Evolutionary conservation across 1,139 yeast species (phyloP), one percentile per base, ranked within the genome.

Genomic region (Blastobotrys persicus): DNA sequence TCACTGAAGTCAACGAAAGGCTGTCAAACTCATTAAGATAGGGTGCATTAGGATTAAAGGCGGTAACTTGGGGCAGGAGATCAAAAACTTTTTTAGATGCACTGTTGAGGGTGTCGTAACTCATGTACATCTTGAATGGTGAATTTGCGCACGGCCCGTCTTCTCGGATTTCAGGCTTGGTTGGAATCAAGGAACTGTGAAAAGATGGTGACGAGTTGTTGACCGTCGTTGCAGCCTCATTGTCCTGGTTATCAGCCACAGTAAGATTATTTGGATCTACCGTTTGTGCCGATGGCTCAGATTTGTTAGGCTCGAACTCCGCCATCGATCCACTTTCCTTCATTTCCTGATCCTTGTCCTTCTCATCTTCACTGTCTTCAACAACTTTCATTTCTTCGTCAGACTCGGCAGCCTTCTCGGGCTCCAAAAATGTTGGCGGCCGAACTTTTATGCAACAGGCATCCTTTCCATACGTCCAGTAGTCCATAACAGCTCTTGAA

Each of bases 401-500:
- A 11, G 34, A 46, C 19, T 42, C 42, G 5, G 42, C 28, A 13
- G 31, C 49, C 13, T 41, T 37, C 3, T 45, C 52, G 12, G 52
- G 54, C 9, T 23, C 28, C 34, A 75, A 50, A 49, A 62, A 63
- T 13, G 76, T 68, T 2, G 73, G 70, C 2, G 72, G 69, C 50
- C 66, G 71, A 44, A 74, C 63, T 55, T 74, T 79, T 11, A 86
- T 72, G 59, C 95, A 86, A 54, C 83, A 78, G 2, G 73, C 76
- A 18, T 62, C 69, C 59, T 81, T 81, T 1, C 96, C 97, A 57
- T 77, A 78, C 1, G 62, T 70, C 95, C 95, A 89, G 61, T 81
- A 89, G 52, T 88, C 96, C 55, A 71, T 70, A 0, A 91, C 77
- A 0, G 91, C 85, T 51, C 80, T 81, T 0, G 97, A 84, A 31